Evolutionary conservation across 345 rosid species (phyloP), one percentile per base, ranked within the genome.

Genomic region (Turnera subulata): DNA sequence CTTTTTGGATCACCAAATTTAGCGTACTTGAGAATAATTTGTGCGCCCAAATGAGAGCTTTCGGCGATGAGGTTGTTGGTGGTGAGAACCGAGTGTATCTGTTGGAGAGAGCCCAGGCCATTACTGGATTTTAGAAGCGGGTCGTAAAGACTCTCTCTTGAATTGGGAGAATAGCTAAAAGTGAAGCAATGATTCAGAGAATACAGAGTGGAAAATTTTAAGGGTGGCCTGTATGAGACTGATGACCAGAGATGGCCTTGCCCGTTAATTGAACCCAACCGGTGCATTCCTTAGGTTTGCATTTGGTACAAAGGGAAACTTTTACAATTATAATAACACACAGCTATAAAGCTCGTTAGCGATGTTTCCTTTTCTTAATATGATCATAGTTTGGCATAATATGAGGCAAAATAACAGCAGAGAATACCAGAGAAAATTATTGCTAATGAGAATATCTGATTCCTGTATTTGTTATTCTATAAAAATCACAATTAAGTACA

Each of bases 41-140:
- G 76, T n/a, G 74, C 79, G 49, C 65, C 67, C 68, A 80, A 62
- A 57, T 73, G 83, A 19, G 68, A 59, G 66, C 52, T 69, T 53
- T 50, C 18, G 1, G 42, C 6, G 64, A 77, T 32, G 49, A 80
- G 37, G 42, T 73, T 61, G 5, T 58, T 46, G 1, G 70, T 55
- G 39, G 68, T 25, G 53, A 77, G 81, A 58, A 64, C 59, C 17
- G 77, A 68, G 38, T 82, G 88, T 53, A 73, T 56, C 64, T 77
- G 80, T 53, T 73, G 70, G 51, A 77, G 69, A 19, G 72, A 55
- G 12, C 53, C 50, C 55, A 73, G 63, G 32, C 39, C 57, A 37
- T 66, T 45, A 58, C 80, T 61, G 49, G 53, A 60, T 22, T 68
- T 64, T 2, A 79, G 62, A 22, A 77, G 68, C 40, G 15, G 39